These are phyloP conservation scores for Beauveria medogensis DNA, from an alignment of 2,329 filamentous ascomycete species.

Conservation along the genomic window DNA sequence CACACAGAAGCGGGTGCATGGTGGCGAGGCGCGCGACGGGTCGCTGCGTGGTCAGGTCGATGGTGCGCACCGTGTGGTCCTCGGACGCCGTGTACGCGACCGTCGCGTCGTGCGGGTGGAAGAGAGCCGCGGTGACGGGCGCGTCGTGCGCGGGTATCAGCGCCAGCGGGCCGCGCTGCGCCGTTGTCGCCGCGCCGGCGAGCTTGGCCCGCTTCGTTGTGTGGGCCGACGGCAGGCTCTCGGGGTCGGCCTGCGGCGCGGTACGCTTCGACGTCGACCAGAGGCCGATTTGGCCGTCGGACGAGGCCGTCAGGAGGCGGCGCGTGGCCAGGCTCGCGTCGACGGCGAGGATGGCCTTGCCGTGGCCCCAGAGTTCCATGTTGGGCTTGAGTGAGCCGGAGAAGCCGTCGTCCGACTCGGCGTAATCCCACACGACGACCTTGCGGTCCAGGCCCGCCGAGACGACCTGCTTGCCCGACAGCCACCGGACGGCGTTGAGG, in stretches of 20 bases:
- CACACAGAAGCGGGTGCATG: slow-evolving; percentile 71
- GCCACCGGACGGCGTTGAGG: slow-evolving; percentile 75
- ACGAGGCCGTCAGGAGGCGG: slow-evolving; percentile 76
- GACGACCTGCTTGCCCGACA: slow-evolving; percentile 69
- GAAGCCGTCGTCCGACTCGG: slow-evolving; percentile 53
- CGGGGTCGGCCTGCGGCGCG: slow-evolving; percentile 63
- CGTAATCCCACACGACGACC: slow-evolving; percentile 84
- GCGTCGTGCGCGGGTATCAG: slow-evolving; percentile 65
- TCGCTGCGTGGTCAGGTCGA: slow-evolving; percentile 75
- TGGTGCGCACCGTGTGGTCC: slow-evolving; percentile 84
- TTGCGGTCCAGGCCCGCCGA: slow-evolving; percentile 80
- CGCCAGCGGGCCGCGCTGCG: slow-evolving; percentile 73
- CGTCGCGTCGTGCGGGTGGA: slow-evolving; percentile 76
- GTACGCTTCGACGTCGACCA: slow-evolving; percentile 78
- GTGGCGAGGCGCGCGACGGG: slow-evolving; percentile 79
- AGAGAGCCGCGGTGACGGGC: slow-evolving; percentile 70
- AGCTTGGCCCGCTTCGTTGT: slow-evolving; percentile 71
- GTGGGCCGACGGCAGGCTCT: slow-evolving; percentile 59
- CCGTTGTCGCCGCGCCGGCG: slow-evolving; percentile 32
- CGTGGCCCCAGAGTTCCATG: slow-evolving; percentile 79
- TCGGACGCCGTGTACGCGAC: slow-evolving; percentile 87
- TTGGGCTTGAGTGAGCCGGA: slow-evolving; percentile 59
- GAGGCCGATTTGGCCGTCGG: slow-evolving; percentile 76
- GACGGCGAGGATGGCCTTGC: slow-evolving; percentile 63
- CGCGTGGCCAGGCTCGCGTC: slow-evolving; percentile 65